These are phyloP conservation scores for Barnettozyma botsteinii DNA, from an alignment of 805 yeast species.

Conservation along the genomic window DNA sequence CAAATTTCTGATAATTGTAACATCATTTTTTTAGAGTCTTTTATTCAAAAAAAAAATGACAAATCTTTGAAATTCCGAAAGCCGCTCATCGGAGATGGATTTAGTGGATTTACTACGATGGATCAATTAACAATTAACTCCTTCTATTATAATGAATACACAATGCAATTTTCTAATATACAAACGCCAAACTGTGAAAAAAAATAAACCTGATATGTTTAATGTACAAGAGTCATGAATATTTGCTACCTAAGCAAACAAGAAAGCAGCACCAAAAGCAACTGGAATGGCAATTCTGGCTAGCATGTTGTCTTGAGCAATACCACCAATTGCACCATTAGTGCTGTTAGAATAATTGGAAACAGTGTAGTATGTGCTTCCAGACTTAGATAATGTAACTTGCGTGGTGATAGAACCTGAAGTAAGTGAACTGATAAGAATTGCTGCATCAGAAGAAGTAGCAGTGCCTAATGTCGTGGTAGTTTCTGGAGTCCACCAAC, in stretches of 20 bases:
- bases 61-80: background rate
- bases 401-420: conserved; percentile 2
- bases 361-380: background rate
- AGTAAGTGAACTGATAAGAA: conserved; percentile 1
- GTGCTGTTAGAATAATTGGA: conserved; percentile 1
- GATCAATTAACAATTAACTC: too few species aligned
- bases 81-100: background rate
- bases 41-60: background rate
- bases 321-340: background rate
- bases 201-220: too few species aligned
- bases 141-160: background rate
- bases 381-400: conserved; percentile 3
- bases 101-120: too few species aligned
- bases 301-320: background rate
- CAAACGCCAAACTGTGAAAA: background rate
- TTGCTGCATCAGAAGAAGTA: background rate
- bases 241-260: conserved; percentile 60
- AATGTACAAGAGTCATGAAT: conserved; percentile 38
- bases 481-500: conserved; percentile 1
- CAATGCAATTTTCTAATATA: background rate
- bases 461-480: background rate
- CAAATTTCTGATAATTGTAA: too few species aligned
- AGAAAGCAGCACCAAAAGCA: conserved; percentile 21
- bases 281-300: conserved; percentile 1
- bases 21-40: background rate